phyloP scores from a whole-genome alignment of 2,329 filamentous ascomycete species.

The Nemania bipapillata region DNA sequence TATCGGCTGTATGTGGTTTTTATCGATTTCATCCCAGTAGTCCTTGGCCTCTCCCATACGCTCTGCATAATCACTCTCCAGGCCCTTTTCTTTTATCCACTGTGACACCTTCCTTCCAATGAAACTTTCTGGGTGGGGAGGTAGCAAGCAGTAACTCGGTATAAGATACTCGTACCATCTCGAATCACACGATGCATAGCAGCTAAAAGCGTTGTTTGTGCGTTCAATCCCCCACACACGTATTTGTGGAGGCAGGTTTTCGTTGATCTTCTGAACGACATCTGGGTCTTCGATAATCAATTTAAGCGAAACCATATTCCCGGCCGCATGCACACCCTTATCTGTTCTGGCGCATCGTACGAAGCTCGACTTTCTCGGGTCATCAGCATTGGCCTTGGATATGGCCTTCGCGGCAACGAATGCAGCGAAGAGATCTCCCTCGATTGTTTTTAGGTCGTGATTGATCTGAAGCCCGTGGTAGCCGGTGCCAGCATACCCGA shows the following conservation, averaged over 20 bases:
- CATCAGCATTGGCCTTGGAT: conserved; percentile 94
- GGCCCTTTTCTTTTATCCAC: conserved; percentile 76
- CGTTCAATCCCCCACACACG: conserved; percentile 93
- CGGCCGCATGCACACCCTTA: conserved; percentile 95
- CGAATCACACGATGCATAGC: conserved; percentile 93
- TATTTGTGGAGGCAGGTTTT: conserved; percentile 84
- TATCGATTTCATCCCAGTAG: conserved; percentile 87
- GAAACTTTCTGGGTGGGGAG: conserved; percentile 88
- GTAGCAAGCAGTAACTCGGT: conserved; percentile 90
- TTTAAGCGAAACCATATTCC: conserved; percentile 94
- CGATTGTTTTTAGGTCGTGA: conserved; percentile 86
- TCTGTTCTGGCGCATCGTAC: conserved; percentile 95
- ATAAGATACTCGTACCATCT: conserved; percentile 98
- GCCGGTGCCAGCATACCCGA: conserved; percentile 94
- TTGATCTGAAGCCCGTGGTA: conserved; percentile 98
- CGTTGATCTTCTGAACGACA: conserved; percentile 91
- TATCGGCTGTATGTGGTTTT: conserved; percentile 79
- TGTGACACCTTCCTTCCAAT: conserved; percentile 86
- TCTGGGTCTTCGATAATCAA: conserved; percentile 92
- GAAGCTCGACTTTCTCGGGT: conserved; percentile 94
- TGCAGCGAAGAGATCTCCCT: conserved; percentile 91
- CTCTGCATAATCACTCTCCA: conserved; percentile 73
- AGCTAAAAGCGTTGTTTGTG: conserved; percentile 90
- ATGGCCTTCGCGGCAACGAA: conserved; percentile 93
- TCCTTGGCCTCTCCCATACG: conserved; percentile 79